Base-by-base conservation (phyloP, 2,329 filamentous ascomycete genomes). In the Cylindrodendrum hubeiense region DNA sequence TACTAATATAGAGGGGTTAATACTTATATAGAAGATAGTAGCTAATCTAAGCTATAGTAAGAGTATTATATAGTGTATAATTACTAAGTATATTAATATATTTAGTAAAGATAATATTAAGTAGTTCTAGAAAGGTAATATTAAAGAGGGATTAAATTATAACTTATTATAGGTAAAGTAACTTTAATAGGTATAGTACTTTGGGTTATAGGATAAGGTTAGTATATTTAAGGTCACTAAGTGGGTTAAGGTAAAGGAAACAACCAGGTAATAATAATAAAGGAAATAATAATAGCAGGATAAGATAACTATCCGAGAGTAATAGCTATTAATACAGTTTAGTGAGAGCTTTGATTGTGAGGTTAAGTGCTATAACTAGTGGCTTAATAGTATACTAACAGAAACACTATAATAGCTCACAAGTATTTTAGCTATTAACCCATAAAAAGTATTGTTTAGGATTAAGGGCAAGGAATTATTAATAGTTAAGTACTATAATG, bases 401-500 rank as follows among this genome's bases (percentile, higher is more conserved):
- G 39, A 43, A 21, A 43, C n/a, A 7, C n/a, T 43, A 5, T 7
- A 43, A 8, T 43, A 5, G n/a, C 39, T 43, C 10, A 2, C 4
- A 8, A 21, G 39, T 7, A 43, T 22, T 12, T 12, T 2, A 12
- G 4, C n/a, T 8, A 19, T 7, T 2, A 43, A 43, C n/a, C n/a
- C n/a, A 10, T 10, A 34, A 34, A 10, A 15, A 10, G 33, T 34
- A 10, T 10, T 10, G 10, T 34, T 34, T 28, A 28, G 33, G 33
- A 12, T 37, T 37, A 63, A 63, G 39, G 53, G 49, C 39, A 58
- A 54, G 39, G 46, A 63, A 28, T 46, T 19, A 30, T 63, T 53
- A 26, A 63, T 63, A 19, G 39, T n/a, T 37, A 44, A 58, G 28
- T 63, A 63, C 28, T 19, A 30, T 34, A 46, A 37, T 17, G n/a